Base-by-base conservation (phyloP, 495 filamentous ascomycete species). In the Trichoderma erinaceum region DNA sequence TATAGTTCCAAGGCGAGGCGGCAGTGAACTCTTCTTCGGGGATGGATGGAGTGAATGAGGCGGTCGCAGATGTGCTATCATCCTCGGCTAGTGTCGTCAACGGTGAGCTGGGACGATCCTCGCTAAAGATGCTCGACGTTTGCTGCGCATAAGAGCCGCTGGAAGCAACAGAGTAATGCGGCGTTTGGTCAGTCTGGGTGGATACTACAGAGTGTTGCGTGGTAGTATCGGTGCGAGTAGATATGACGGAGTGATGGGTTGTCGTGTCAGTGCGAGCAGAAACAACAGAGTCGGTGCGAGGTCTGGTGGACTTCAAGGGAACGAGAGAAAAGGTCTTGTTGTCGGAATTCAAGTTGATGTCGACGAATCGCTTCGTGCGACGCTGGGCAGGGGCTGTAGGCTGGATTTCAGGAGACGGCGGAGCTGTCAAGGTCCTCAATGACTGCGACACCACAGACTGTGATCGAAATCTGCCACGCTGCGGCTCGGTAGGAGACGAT, bases 1-100 rank as follows among this genome's bases (percentile, higher is more conserved):
- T 78, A 70, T 84, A 84, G 74, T 82, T 83, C 78, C 79, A 82
- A 56, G 83, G 82, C 25, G 81, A 82, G 35, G 75, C 75, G 68
- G 71, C 67, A 69, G 68, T 72, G 71, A 71, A 75, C 75, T 82
- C 81, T 58, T 82, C 79, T 46, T 41, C 63, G 70, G 74, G 71
- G 73, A 81, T 73, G 16, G 43, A 44, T 23, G 70, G 75, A n/a
- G 75, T 72, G 69, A 75, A 56, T 27, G 77, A 77, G 16, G 79
- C 71, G 63, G 70, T 63, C 71, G 72, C 68, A 69, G 80, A 77
- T 66, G 76, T 67, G 69, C 78, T 80, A 67, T 75, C 70, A 67
- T 75, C 70, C 46, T 81, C 81, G 65, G 78, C 75, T 65, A 78
- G 66, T 70, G 74, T 77, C 72, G 82, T 81, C 68, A 77, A 73